Conservation (phyloP, 106 monocot genomes). For the Acanthochlamys bracteata region DNA sequence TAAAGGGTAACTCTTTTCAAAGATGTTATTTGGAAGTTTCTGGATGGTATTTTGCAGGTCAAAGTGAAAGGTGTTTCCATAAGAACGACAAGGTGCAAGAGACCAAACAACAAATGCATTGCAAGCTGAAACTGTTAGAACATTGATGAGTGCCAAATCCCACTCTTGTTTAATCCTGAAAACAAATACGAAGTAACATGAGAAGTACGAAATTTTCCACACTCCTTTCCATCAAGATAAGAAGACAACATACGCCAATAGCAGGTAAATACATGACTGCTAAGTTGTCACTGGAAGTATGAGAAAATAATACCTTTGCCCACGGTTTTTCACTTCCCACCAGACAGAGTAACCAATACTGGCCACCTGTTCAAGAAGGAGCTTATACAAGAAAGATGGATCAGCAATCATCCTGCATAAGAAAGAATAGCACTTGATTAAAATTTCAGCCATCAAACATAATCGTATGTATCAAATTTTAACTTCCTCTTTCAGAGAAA, state of each 20-base stretch:
- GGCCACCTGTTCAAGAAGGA: slow-evolving; percentile 60
- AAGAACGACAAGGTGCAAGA: slow-evolving; percentile 90
- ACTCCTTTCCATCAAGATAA: too few relatives aligned
- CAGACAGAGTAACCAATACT: slow-evolving; percentile 63
- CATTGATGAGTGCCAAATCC: slow-evolving; percentile 85
- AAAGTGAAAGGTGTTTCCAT: slow-evolving; percentile 83
- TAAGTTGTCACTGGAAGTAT: not conserved
- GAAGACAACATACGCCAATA: too few relatives aligned
- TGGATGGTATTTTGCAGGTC: slow-evolving; percentile 89
- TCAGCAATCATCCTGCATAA: slow-evolving; percentile 84
- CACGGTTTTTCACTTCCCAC: slow-evolving; percentile 92
- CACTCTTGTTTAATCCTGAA: slow-evolving; percentile 90
- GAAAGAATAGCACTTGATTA: not conserved
- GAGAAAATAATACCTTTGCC: slow-evolving; percentile 55
- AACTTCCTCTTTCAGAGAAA: too few relatives aligned
- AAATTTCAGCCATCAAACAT: not conserved
- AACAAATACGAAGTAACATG: not conserved
- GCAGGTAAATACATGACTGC: too few relatives aligned
- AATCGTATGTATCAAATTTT: too few relatives aligned
- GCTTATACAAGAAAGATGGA: slow-evolving; percentile 83
- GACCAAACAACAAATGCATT: slow-evolving; percentile 91
- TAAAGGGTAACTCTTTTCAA: slow-evolving; percentile 82
- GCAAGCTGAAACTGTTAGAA: slow-evolving; percentile 72
- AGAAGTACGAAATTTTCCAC: too few relatives aligned
- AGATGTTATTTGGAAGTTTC: slow-evolving; percentile 96